A percentile compares a stretch with the other conserved stretches of the same genome.
These are phyloP conservation scores for Mucor racemosus DNA, from an alignment of 371 early-diverging fungal genomes.

Conservation along the genomic window DNA sequence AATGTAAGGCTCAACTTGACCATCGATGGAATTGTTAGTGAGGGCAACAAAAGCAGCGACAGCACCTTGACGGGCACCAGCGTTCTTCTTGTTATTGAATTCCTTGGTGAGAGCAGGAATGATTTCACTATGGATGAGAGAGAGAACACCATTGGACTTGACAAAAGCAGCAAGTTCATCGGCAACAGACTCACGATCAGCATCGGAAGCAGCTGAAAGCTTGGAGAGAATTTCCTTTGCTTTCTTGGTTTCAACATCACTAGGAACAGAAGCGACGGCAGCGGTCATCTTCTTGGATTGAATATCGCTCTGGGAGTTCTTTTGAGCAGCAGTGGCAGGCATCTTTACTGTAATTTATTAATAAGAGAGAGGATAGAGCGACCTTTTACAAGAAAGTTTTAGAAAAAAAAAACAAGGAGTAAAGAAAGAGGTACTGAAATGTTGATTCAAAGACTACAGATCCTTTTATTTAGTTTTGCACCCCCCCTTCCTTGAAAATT, in stretches of 20 bases:
- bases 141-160: conserved; percentile 56
- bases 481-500: conserved; percentile 5
- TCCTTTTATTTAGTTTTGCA: neutral
- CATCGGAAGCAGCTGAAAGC: conserved; percentile 59
- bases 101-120: conserved; percentile 58
- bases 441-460: neutral
- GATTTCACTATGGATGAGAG: conserved; percentile 54
- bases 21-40: conserved; percentile 46
- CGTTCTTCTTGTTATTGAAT: conserved; percentile 67
- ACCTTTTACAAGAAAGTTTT: conserved; percentile 9
- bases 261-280: conserved; percentile 24
- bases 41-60: conserved; percentile 66
- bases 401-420: neutral
- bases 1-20: conserved; percentile 67
- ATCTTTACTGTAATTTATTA: conserved; percentile 1
- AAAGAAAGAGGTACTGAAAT: conserved; percentile 2
- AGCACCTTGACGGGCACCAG: conserved; percentile 68
- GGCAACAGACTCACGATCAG: conserved; percentile 58
- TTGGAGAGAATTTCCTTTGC: conserved; percentile 43
- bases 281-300: conserved; percentile 42
- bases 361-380: conserved; percentile 14
- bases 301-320: conserved; percentile 41
- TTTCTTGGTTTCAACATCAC: conserved; percentile 40
- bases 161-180: conserved; percentile 56
- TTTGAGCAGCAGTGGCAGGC: conserved; percentile 19